A percentile compares a stretch with the other conserved stretches of the same genome.
phyloP scores from a whole-genome alignment of 148 eudicot genomes.

The Spergularia marina region DNA sequence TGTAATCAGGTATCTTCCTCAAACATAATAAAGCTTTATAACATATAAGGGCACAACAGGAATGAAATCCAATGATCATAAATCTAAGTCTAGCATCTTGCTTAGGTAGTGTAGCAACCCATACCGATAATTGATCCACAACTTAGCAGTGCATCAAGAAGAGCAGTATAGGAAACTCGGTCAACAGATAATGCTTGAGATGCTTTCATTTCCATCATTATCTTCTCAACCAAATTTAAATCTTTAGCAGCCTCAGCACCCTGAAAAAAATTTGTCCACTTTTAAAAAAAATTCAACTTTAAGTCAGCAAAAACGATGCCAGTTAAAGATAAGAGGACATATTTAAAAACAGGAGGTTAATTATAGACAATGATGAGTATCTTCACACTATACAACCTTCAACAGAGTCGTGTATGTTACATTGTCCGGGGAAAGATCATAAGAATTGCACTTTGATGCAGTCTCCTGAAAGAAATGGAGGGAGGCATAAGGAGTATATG shows the following conservation, averaged over 20 bases:
- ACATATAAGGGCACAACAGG: background rate
- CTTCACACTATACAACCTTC: conserved; percentile 39
- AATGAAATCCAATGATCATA: background rate
- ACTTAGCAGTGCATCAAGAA: conserved; percentile 53
- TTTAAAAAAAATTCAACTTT: conserved; percentile 5
- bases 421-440: conserved; percentile 50
- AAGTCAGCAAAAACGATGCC: conserved; percentile 1
- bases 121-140: conserved; percentile 57
- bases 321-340: background rate
- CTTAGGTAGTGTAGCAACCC: background rate
- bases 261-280: conserved; percentile 28
- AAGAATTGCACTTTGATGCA: conserved; percentile 31
- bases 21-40: background rate
- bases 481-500: conserved; percentile 15
- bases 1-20: too few relatives aligned
- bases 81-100: background rate
- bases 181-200: conserved; percentile 36
- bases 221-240: conserved; percentile 39
- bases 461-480: conserved; percentile 45
- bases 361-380: background rate
- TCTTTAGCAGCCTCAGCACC: conserved; percentile 53
- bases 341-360: background rate
- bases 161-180: conserved; percentile 58
- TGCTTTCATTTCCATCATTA: conserved; percentile 54
- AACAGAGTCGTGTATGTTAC: conserved; percentile 62